Percentiles rank a stretch among this genome's conserved stretches.
Conservation (phyloP, 352 stramenopile genomes). For the Phytopythium ostracodes region DNA sequence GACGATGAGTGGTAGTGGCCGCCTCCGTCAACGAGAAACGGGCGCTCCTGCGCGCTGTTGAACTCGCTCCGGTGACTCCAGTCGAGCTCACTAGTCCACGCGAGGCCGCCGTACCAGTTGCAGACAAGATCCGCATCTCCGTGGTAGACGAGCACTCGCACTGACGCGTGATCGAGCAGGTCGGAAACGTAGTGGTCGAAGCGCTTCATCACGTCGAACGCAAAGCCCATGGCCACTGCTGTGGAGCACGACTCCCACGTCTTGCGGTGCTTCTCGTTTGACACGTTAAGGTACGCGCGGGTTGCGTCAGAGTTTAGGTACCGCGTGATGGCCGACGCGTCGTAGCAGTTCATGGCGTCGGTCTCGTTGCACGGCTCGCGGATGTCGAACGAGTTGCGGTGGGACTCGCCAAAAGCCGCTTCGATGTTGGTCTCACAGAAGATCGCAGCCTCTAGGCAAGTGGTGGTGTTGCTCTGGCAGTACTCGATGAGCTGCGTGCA, state of each 20-base stretch:
- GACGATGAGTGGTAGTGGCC: background rate
- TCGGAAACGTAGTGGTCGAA: constrained; percentile 84
- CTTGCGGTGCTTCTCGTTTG: constrained; percentile 16
- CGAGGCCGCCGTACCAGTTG: constrained; percentile 94
- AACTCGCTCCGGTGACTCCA: constrained; percentile 89
- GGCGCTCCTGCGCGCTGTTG: constrained; percentile 29
- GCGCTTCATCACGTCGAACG: constrained; percentile 90
- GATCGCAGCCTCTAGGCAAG: constrained; percentile 17
- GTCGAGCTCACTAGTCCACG: constrained; percentile 89
- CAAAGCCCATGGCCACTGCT: constrained; percentile 16
- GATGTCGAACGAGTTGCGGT: constrained; percentile 60
- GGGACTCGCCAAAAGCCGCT: constrained; percentile 11
- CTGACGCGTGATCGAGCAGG: constrained; percentile 55
- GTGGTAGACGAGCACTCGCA: constrained; percentile 93
- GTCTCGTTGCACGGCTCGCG: constrained; percentile 27
- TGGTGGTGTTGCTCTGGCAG: constrained; percentile 20
- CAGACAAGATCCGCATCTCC: constrained; percentile 96
- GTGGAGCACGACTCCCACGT: constrained; percentile 49
- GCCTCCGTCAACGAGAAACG: constrained; percentile 14
- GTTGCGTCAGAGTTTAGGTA: constrained; percentile 55
- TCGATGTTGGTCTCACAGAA: constrained; percentile 22
- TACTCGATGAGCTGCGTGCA: constrained; percentile 28
- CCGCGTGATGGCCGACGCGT: constrained; percentile 16
- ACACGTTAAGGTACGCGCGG: constrained; percentile 23
- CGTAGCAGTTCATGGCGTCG: constrained; percentile 23